Percentiles rank a stretch among this genome's conserved stretches.
These are phyloP conservation scores for Jaltomata sinuosa DNA, from an alignment of 257 asterid species.

Conservation along the genomic window DNA sequence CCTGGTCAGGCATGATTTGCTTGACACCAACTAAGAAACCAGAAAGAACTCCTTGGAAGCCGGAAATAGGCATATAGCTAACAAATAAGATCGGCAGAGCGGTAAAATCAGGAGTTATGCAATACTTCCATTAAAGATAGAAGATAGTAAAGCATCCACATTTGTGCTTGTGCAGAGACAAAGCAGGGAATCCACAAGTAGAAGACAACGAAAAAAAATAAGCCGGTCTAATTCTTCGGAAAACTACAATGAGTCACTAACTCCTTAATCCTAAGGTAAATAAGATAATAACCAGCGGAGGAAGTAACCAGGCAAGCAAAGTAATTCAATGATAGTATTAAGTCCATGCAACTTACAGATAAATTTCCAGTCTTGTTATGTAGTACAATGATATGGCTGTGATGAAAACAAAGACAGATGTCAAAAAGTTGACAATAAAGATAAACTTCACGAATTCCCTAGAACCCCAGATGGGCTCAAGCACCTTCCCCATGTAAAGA, in stretches of 20 bases:
- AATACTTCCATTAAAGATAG: not conserved
- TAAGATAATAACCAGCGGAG: not conserved
- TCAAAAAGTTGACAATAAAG: conserved; percentile 73
- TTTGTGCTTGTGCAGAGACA: not conserved
- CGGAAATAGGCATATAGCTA: conserved; percentile 83
- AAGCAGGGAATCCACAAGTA: not conserved
- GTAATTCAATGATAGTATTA: not conserved
- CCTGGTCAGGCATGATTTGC: conserved; percentile 86
- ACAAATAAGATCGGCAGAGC: conserved; percentile 8
- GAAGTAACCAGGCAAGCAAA: not conserved
- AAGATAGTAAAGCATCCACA: not conserved
- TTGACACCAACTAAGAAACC: conserved; percentile 87
- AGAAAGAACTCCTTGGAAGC: conserved; percentile 86
- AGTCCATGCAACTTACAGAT: conserved; percentile 55
- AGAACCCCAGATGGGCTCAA: conserved; percentile 92
- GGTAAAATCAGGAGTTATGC: not conserved
- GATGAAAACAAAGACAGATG: conserved; percentile 65
- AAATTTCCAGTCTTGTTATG: conserved; percentile 52
- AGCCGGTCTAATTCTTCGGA: not conserved
- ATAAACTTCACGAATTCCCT: conserved; percentile 81
- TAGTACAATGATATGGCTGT: conserved; percentile 77
- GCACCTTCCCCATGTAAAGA: conserved; percentile 80
- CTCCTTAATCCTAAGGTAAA: not conserved
- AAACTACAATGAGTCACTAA: not conserved
- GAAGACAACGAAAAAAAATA: not conserved